Evolutionary conservation across 352 stramenopile species (phyloP), one percentile per base, ranked within the genome.

Genomic region (Peronospora destructor): DNA sequence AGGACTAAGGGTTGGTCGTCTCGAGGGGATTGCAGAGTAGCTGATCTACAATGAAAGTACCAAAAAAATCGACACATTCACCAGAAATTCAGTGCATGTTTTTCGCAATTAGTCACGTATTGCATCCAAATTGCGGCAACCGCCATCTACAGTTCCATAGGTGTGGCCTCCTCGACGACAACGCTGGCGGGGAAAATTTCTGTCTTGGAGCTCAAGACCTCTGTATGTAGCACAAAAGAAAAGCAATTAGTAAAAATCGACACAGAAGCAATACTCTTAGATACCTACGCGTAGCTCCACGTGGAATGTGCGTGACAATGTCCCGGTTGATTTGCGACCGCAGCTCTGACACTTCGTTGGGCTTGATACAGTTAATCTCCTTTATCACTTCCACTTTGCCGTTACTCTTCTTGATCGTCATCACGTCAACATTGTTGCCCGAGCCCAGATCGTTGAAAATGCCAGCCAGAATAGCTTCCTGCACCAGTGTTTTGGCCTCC

Each of bases 391-490:
- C 76, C 23, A 90, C 79, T 44, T 84, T 76, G 82, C 71, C 63
- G 52, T 91, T 73, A 60, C 88, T 70, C 47, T 72, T 89, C 55
- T 95, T 88, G 68, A 99, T 98, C 30, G 97, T 90, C 56, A 85
- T 97, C 36, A 98, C 67, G 61, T 99, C 95, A 35, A 97, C 91
- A 76, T 98, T 98, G 62, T 73, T 96, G 23, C 96, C 95, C 42
- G 83, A 97, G 39, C 96, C 96, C 30, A 99, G 70, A 71, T 99
- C 96, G 72, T 99, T 99, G 68, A 98, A 99, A 56, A 99, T 88
- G 70, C 96, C 96, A 0, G 95, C 94, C 14, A 96, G 58, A 58
- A 99, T 98, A 7, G 95, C 89, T 17, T 98, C 73, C 56, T 97
- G 83, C 33, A 99, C 96, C 42, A 99, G 71, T 45, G 89, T 81